These are phyloP conservation scores for Neonectria sp. DNA, from an alignment of 2,329 filamentous ascomycete genomes.

Conservation along the genomic window DNA sequence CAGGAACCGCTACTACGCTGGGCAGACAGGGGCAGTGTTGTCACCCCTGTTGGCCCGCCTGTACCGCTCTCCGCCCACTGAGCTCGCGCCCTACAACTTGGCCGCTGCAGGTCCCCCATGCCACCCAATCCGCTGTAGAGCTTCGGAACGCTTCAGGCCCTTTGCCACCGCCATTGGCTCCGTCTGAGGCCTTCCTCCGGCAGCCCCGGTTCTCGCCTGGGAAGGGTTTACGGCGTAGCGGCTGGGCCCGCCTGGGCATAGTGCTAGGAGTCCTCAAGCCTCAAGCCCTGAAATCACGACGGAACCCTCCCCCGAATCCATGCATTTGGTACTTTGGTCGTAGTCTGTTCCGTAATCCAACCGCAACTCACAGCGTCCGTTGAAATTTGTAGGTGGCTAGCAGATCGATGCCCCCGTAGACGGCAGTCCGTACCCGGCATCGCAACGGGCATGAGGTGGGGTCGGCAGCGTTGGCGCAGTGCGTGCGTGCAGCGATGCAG, in stretches of 20 bases:
- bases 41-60: background rate
- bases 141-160: background rate
- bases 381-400: background rate
- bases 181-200: slow-evolving; percentile 5
- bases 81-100: background rate
- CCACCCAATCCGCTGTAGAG: slow-evolving; percentile 37
- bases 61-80: background rate
- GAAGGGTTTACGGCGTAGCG: slow-evolving; percentile 38
- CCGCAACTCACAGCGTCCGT: background rate
- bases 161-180: slow-evolving; percentile 29
- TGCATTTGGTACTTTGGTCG: slow-evolving; percentile 7
- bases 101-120: slow-evolving; percentile 29
- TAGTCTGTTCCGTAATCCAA: slow-evolving; percentile 28
- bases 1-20: slow-evolving; percentile 4
- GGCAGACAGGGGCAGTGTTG: background rate
- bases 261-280: slow-evolving; percentile 18
- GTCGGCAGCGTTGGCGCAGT: background rate
- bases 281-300: background rate
- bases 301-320: background rate
- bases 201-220: slow-evolving; percentile 34
- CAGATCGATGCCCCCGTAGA: background rate
- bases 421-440: background rate
- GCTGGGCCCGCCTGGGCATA: slow-evolving; percentile 44
- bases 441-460: too few relatives aligned
- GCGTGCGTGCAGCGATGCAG: background rate